Conservation (phyloP, 345 rosid species). For the Combretum micranthum region DNA sequence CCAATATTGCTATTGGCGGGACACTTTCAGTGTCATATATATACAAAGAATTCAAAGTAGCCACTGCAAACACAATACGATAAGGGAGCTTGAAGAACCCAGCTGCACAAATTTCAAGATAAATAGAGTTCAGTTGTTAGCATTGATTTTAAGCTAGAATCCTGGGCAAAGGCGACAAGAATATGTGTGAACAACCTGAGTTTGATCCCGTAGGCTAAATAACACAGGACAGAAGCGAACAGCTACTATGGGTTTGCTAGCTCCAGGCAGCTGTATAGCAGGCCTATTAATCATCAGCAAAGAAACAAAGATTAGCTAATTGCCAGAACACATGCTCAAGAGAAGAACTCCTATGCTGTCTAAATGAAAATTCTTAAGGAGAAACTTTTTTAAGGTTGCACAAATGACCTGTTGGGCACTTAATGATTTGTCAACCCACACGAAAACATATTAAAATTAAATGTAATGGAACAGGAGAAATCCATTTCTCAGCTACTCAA, state of each 20-base stretch:
- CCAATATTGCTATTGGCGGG: constrained; percentile 64
- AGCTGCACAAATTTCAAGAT: constrained; percentile 31
- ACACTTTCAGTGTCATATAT: constrained; percentile 82
- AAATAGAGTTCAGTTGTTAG: too few relatives aligned
- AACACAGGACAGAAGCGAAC: constrained; percentile 82
- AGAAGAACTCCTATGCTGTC: too few relatives aligned
- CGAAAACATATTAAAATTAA: too few relatives aligned
- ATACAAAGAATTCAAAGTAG: constrained; percentile 82
- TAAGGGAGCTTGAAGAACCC: constrained; percentile 88
- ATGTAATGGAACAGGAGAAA: too few relatives aligned
- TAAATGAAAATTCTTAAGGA: too few relatives aligned
- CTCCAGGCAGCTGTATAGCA: constrained; percentile 81
- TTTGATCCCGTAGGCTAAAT: constrained; percentile 52
- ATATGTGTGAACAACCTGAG: constrained; percentile 37
- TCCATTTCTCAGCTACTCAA: too few relatives aligned
- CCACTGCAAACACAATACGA: constrained; percentile 84
- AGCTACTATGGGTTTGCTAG: constrained; percentile 81
- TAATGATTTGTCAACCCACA: too few relatives aligned
- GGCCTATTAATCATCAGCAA: constrained; percentile 46
- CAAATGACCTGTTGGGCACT: too few relatives aligned
- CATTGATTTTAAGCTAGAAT: too few relatives aligned
- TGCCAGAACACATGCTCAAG: too few relatives aligned
- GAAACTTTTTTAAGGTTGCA: too few relatives aligned
- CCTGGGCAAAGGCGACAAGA: neutral
- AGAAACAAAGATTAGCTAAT: neutral